These are phyloP conservation scores for Penicillium silybi DNA, from an alignment of 495 filamentous ascomycete genomes.

Conservation along the genomic window DNA sequence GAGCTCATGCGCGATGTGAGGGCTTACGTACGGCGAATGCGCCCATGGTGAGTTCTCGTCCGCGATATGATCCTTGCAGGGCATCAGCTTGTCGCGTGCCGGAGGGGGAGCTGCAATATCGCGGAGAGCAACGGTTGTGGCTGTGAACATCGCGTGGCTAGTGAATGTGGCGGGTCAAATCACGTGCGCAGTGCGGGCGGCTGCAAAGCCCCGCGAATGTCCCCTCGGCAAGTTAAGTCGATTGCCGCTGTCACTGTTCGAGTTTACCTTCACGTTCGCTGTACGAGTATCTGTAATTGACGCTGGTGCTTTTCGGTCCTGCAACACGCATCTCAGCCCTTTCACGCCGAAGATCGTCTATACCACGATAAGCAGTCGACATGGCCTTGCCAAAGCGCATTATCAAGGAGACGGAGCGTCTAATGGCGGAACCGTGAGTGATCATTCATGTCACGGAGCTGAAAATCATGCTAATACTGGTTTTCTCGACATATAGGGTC, in stretches of 20 bases:
- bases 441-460: neutral
- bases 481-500: conserved; percentile 53
- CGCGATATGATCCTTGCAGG: neutral
- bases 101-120: conserved; percentile 13
- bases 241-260: neutral
- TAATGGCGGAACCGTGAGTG: conserved; percentile 92
- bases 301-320: neutral
- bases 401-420: conserved; percentile 95
- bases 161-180: neutral
- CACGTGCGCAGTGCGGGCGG: conserved; percentile 22
- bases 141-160: conserved; percentile 6
- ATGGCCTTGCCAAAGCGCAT: conserved; percentile 93
- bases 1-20: neutral
- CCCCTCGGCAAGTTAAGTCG: conserved; percentile 29
- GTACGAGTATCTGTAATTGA: neutral
- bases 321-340: neutral
- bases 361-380: conserved; percentile 15
- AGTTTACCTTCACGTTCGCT: neutral
- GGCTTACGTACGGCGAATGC: neutral
- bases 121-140: conserved; percentile 16
- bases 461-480: conserved; percentile 1
- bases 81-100: conserved; percentile 2
- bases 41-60: neutral
- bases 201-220: conserved; percentile 15
- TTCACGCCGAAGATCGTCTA: neutral